These are phyloP conservation scores for Nepenthes alata DNA, from an alignment of 179 eudicot species.

Conservation along the genomic window DNA sequence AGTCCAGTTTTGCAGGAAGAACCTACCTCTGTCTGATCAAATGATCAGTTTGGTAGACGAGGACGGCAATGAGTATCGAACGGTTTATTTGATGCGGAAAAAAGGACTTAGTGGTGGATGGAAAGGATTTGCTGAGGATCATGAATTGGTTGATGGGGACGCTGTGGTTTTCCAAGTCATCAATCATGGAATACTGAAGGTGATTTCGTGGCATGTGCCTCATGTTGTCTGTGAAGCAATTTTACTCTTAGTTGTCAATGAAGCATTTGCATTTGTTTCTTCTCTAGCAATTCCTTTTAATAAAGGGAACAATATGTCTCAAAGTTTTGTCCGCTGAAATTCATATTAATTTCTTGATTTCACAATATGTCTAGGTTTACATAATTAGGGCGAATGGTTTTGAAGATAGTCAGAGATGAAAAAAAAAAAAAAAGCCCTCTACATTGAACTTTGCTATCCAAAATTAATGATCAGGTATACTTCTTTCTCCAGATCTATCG, in stretches of 20 bases:
- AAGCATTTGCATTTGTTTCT: neutral
- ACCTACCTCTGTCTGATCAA: constrained; percentile 52
- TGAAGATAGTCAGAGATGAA: too few species aligned
- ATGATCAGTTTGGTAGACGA: constrained; percentile 60
- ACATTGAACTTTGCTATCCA: too few species aligned
- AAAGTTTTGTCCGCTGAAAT: too few species aligned
- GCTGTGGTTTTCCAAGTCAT: constrained; percentile 58
- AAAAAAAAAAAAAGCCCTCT: too few species aligned
- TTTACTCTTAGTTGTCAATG: neutral
- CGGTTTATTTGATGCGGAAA: constrained; percentile 51
- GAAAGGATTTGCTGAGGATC: constrained; percentile 62
- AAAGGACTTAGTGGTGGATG: constrained; percentile 91
- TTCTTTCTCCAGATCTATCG: too few species aligned
- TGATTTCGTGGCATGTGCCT: constrained; percentile 3
- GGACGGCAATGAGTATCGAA: constrained; percentile 51
- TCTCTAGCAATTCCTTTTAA: too few species aligned
- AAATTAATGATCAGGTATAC: too few species aligned
- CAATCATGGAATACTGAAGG: constrained; percentile 47
- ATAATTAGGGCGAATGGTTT: constrained; percentile 10
- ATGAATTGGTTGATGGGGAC: constrained; percentile 78
- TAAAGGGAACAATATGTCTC: too few species aligned
- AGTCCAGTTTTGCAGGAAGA: constrained; percentile 32
- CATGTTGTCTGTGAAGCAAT: neutral
- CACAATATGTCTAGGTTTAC: constrained; percentile 7
- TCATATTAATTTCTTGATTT: too few species aligned